These are phyloP conservation scores for Alternaria panax DNA, from an alignment of 2,329 filamentous ascomycete genomes.

Conservation along the genomic window DNA sequence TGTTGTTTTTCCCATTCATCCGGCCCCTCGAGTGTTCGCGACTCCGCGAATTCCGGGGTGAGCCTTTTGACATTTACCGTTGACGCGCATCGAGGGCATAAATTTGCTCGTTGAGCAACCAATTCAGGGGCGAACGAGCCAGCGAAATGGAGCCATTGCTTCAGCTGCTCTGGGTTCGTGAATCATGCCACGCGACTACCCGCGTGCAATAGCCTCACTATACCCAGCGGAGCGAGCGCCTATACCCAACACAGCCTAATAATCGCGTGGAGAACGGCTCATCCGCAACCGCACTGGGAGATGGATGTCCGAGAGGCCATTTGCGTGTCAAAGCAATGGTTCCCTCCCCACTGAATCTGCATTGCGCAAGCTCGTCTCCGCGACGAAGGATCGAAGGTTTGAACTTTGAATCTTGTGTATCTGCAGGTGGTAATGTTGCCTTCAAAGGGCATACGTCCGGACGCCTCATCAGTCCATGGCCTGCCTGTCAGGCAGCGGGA, in stretches of 20 bases:
- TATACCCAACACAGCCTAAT: neutral
- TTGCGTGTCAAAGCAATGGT: slow-evolving; percentile 7
- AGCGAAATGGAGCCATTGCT: slow-evolving; percentile 13
- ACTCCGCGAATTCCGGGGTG: neutral
- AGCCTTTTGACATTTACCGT: neutral
- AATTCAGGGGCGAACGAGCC: slow-evolving; percentile 9
- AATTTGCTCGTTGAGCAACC: neutral
- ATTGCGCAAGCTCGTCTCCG: slow-evolving; percentile 22
- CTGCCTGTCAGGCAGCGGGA: neutral
- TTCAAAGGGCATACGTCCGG: slow-evolving; percentile 1
- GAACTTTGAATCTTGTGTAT: slow-evolving; percentile 2
- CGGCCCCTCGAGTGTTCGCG: neutral
- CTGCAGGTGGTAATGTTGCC: neutral
- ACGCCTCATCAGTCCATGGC: slow-evolving; percentile 2
- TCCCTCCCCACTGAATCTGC: slow-evolving; percentile 3
- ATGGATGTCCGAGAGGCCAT: neutral
- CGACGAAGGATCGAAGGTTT: slow-evolving; percentile 17
- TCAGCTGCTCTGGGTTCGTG: slow-evolving; percentile 11
- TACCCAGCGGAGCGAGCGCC: neutral
- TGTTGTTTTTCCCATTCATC: neutral
- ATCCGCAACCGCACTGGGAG: neutral
- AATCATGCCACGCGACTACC: slow-evolving; percentile 16
- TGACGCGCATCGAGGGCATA: neutral
- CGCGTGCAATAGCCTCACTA: slow-evolving; percentile 3
- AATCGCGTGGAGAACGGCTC: slow-evolving; percentile 12